A percentile compares a stretch with the other conserved stretches of the same genome.
Conservation (phyloP, 352 stramenopile species). For the Globisporangium camurandrum region DNA sequence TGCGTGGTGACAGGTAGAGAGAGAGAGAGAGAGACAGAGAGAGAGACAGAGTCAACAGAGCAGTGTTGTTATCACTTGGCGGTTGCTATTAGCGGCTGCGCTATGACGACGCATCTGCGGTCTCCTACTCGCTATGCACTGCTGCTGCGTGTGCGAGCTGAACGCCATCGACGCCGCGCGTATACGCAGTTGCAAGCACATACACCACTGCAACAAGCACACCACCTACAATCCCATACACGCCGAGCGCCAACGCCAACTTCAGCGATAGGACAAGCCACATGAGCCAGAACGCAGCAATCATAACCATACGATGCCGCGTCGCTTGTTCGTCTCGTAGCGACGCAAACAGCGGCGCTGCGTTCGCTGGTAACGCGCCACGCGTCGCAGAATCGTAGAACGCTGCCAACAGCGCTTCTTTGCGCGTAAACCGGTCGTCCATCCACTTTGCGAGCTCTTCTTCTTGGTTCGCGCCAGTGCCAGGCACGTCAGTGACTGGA, state of each 20-base stretch:
- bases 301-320: slow-evolving; percentile 15
- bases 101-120: neutral
- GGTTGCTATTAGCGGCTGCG: neutral
- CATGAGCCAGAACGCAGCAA: slow-evolving; percentile 53
- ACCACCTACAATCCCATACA: slow-evolving; percentile 17
- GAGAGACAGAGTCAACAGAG: too few relatives aligned
- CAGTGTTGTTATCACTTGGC: too few relatives aligned
- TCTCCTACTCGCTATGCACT: neutral
- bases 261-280: slow-evolving; percentile 23
- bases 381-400: slow-evolving; percentile 68
- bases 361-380: slow-evolving; percentile 36
- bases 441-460: slow-evolving; percentile 47
- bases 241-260: slow-evolving; percentile 20
- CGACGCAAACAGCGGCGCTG: slow-evolving; percentile 28
- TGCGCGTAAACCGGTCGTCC: slow-evolving; percentile 54
- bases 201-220: slow-evolving; percentile 22
- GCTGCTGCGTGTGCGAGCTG: slow-evolving; percentile 15
- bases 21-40: neutral
- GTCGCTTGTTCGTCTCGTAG: slow-evolving; percentile 15
- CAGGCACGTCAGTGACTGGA: slow-evolving; percentile 27
- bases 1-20: slow-evolving; percentile 1
- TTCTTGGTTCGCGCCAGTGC: slow-evolving; percentile 20
- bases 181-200: slow-evolving; percentile 22
- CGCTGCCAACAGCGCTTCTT: slow-evolving; percentile 47
- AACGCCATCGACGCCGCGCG: slow-evolving; percentile 42